Evolutionary conservation across 2,329 filamentous ascomycete species (phyloP).

Genomic region (Nemania sp.): DNA sequence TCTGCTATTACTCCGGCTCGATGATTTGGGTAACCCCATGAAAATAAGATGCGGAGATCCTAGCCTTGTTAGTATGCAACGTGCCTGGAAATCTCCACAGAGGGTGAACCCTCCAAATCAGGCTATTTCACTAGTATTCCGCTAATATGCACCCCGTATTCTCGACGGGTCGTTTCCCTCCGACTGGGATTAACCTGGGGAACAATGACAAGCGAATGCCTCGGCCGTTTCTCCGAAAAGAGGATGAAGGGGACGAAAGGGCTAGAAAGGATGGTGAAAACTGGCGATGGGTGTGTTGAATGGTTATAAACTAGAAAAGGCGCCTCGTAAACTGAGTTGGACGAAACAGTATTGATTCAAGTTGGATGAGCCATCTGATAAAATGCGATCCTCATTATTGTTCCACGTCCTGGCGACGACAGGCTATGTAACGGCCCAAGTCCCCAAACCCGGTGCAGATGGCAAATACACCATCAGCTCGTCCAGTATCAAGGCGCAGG

Average conservation of each 20-base stretch:
- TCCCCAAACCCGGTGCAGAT: constrained; percentile 46
- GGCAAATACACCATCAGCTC: constrained; percentile 51
- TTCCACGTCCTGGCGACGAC: constrained; percentile 42
- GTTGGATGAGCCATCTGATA: constrained; percentile 16
- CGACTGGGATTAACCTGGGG: constrained; percentile 31
- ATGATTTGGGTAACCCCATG: constrained; percentile 3
- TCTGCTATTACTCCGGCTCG: background rate
- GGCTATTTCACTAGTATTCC: constrained; percentile 41
- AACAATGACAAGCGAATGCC: constrained; percentile 16
- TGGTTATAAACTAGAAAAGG: constrained; percentile 23
- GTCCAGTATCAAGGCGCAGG: constrained; percentile 49
- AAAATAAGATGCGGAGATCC: constrained; percentile 17
- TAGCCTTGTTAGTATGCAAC: constrained; percentile 2
- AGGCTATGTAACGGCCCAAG: constrained; percentile 40
- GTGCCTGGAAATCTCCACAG: constrained; percentile 18
- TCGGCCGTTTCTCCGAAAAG: constrained; percentile 22
- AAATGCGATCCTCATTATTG: constrained; percentile 44
- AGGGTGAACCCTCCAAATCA: constrained; percentile 38
- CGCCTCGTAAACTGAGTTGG: background rate
- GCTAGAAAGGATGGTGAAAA: background rate
- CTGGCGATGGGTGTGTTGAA: background rate
- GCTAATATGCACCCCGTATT: constrained; percentile 42
- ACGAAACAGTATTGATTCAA: background rate
- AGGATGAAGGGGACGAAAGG: constrained; percentile 10
- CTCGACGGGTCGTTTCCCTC: constrained; percentile 40